Conservation (phyloP, 306 rosid species). For the Acacia confusa region DNA sequence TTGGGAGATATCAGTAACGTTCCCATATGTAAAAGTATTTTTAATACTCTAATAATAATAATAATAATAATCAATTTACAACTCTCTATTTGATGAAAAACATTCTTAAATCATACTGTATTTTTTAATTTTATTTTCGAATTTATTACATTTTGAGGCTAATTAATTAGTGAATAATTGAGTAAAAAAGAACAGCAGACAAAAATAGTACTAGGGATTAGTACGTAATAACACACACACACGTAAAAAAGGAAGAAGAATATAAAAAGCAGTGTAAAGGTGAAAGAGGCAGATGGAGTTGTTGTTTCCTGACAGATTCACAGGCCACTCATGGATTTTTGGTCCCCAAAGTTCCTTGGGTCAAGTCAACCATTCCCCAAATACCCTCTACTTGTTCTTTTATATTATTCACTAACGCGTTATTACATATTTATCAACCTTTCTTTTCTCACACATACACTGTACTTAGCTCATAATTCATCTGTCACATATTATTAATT, state of each 20-base stretch:
- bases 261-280: not conserved
- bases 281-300: not conserved
- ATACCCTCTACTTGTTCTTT: not conserved
- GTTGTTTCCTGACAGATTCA: not conserved
- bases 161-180: not conserved
- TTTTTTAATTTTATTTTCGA: not conserved
- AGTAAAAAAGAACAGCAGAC: not conserved
- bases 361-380: not conserved
- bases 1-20: not conserved
- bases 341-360: slow-evolving; percentile 2
- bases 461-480: not conserved
- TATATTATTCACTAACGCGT: no score
- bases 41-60: no score
- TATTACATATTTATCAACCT: no score
- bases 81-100: not conserved
- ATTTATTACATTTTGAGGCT: not conserved
- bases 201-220: not conserved
- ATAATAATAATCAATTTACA: no score
- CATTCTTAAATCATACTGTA: not conserved
- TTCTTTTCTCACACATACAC: slow-evolving; percentile 11
- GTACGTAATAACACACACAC: no score
- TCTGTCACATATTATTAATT: not conserved
- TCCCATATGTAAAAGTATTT: no score
- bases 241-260: no score
- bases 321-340: not conserved